Percentiles rank a stretch among this genome's conserved stretches.
Conservation (phyloP, 129 eudicot genomes). For the Gnaphalium uliginosum region DNA sequence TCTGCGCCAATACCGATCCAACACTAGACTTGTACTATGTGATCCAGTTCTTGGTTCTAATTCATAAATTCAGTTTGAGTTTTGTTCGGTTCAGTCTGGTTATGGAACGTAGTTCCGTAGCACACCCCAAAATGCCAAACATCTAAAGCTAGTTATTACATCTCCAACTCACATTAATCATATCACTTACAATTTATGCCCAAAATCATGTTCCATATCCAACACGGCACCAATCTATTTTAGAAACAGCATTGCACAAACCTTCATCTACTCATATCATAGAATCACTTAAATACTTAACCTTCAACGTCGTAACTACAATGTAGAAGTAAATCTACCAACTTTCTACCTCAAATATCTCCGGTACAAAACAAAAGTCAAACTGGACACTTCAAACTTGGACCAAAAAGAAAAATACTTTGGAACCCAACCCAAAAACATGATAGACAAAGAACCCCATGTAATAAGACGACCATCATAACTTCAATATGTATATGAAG, state of each 20-base stretch:
- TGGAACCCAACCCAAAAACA: background rate
- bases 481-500: background rate
- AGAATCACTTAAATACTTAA: background rate
- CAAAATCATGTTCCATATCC: background rate
- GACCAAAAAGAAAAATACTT: slow-evolving; percentile 1
- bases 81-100: too few species aligned
- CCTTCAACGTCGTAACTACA: slow-evolving; percentile 4
- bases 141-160: too few species aligned
- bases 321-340: slow-evolving; percentile 3
- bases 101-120: too few species aligned
- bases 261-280: background rate
- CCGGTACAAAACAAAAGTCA: slow-evolving; percentile 3
- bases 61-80: too few species aligned
- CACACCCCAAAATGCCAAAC: too few species aligned
- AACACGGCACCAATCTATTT: background rate
- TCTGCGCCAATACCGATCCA: too few species aligned
- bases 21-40: background rate
- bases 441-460: slow-evolving; percentile 1
- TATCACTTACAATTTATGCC: background rate
- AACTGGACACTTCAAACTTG: background rate
- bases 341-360: background rate
- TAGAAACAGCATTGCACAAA: background rate
- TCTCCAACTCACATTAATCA: too few species aligned
- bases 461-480: background rate
- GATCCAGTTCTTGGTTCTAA: background rate